phyloP scores from a whole-genome alignment of 129 eudicot species.

The Rutidosis leptorrhynchoides region DNA sequence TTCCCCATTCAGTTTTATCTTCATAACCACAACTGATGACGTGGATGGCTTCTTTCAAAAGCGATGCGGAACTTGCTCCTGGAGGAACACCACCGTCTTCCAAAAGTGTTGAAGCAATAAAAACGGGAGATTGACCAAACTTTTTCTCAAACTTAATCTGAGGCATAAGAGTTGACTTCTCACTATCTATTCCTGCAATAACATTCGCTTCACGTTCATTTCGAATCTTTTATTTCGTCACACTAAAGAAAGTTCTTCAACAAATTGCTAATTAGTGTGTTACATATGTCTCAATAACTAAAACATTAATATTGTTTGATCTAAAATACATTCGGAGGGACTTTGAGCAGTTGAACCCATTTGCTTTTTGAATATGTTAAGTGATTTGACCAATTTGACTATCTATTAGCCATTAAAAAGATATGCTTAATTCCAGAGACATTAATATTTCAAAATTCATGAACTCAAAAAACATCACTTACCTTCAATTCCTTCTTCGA shows the following conservation, averaged over 20 bases:
- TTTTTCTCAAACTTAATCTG: conserved; percentile 89
- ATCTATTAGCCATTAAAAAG: no score
- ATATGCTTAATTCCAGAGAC: not conserved
- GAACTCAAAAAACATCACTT: conserved; percentile 1
- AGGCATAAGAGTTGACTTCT: conserved; percentile 83
- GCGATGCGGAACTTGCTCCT: conserved; percentile 70
- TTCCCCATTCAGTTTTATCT: conserved; percentile 95
- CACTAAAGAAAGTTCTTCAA: not conserved
- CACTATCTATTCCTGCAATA: conserved; percentile 75
- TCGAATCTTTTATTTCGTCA: not conserved
- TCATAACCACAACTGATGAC: conserved; percentile 93
- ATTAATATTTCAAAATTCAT: not conserved
- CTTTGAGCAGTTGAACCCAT: not conserved
- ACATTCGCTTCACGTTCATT: not conserved
- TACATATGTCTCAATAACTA: not conserved
- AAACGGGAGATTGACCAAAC: conserved; percentile 88
- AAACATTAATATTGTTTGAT: not conserved
- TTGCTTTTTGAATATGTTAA: not conserved
- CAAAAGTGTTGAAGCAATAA: conserved; percentile 79
- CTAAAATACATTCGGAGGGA: not conserved
- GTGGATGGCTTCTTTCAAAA: conserved; percentile 92
- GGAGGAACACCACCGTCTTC: conserved; percentile 84
- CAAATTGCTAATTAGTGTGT: not conserved
- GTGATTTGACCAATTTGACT: not conserved
- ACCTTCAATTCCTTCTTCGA: conserved; percentile 98